phyloP scores from a whole-genome alignment of 192 early-diverging fungal genomes.

The Backusella luteola region DNA sequence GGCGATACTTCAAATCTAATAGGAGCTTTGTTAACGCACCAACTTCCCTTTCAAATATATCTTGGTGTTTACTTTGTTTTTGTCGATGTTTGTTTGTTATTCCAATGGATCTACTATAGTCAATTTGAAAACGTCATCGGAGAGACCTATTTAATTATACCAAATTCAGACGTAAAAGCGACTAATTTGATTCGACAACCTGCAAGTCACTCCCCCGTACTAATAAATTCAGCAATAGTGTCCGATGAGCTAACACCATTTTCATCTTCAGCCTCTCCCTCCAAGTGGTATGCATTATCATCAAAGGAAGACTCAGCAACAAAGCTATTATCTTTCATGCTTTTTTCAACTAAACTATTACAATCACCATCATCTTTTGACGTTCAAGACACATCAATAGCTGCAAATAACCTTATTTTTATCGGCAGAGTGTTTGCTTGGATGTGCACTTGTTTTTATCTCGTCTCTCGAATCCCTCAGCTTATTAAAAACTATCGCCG shows the following conservation, averaged over 20 bases:
- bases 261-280: conserved; percentile 31
- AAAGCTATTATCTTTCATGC: neutral
- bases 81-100: conserved; percentile 25
- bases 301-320: neutral
- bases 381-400: neutral
- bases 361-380: neutral
- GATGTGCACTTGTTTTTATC: conserved; percentile 62
- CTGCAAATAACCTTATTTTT: neutral
- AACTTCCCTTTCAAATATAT: conserved; percentile 68
- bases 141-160: neutral
- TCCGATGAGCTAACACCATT: conserved; percentile 26
- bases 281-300: conserved; percentile 27
- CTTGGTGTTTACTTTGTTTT: conserved; percentile 23
- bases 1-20: conserved; percentile 73
- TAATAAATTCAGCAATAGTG: conserved; percentile 9
- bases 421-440: conserved; percentile 67
- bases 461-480: conserved; percentile 74
- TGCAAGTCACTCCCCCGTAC: conserved; percentile 19
- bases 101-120: conserved; percentile 32
- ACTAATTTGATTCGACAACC: conserved; percentile 21
- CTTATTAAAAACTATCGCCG: conserved; percentile 61
- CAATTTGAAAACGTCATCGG: neutral
- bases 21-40: conserved; percentile 68
- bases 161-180: neutral
- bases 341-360: neutral